Conservation (phyloP, 2,329 filamentous ascomycete genomes). For the Orbilia ellipsospora region DNA sequence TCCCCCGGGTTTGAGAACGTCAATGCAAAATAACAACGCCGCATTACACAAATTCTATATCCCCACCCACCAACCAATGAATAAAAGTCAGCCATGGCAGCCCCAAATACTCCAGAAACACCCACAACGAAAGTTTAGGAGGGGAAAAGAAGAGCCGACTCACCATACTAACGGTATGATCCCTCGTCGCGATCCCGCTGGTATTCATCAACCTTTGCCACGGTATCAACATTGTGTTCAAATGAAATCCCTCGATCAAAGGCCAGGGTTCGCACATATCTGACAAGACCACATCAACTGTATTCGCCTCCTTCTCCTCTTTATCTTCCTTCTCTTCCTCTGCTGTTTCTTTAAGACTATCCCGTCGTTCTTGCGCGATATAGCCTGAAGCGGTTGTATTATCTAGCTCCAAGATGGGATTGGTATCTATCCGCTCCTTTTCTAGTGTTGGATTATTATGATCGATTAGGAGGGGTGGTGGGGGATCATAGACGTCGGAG, state of each 20-base stretch:
- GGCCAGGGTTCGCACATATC: conserved; percentile 99
- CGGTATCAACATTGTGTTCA: conserved; percentile 90
- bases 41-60: conserved; percentile 86
- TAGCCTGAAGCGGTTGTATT: conserved; percentile 49
- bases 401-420: conserved; percentile 49
- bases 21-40: conserved; percentile 84
- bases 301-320: conserved; percentile 65
- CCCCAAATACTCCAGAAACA: neutral
- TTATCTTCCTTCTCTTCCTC: conserved; percentile 58
- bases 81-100: neutral
- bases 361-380: conserved; percentile 59
- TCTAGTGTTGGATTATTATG: conserved; percentile 7
- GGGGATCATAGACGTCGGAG: neutral
- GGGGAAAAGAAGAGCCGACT: conserved; percentile 61
- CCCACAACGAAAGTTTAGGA: neutral
- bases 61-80: neutral
- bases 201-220: conserved; percentile 99
- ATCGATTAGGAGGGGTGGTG: conserved; percentile 71
- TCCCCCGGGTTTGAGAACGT: conserved; percentile 82
- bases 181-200: conserved; percentile 83
- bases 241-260: conserved; percentile 76
- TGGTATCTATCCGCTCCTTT: conserved; percentile 26
- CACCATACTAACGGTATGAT: conserved; percentile 96
- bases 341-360: conserved; percentile 57
- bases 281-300: conserved; percentile 91